Conservation (phyloP, 768 basidiomycete species). For the Favolaschia claudopus region DNA sequence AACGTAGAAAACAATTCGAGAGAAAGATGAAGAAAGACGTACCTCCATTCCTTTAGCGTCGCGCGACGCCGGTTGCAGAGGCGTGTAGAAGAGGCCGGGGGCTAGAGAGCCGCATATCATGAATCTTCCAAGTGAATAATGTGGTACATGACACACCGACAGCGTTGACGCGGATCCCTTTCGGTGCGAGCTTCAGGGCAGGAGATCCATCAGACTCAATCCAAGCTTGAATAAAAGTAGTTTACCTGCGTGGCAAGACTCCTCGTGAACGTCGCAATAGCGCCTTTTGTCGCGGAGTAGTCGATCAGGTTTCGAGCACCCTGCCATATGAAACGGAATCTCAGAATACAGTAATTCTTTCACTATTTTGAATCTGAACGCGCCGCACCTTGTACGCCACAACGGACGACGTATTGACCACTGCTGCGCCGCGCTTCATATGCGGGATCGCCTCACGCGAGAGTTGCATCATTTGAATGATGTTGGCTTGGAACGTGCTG, state of each 20-base stretch:
- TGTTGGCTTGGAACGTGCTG: constrained; percentile 64
- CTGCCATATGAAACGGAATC: no score
- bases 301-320: constrained; percentile 40
- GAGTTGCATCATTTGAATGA: constrained; percentile 65
- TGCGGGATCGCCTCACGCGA: constrained; percentile 65
- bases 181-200: constrained; percentile 54
- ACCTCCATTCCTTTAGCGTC: constrained; percentile 62
- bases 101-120: constrained; percentile 30
- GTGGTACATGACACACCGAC: constrained; percentile 34
- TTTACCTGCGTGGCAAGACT: constrained; percentile 55
- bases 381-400: constrained; percentile 57
- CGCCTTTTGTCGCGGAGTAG: constrained; percentile 68
- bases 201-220: not conserved
- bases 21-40: not conserved
- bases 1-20: not conserved
- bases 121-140: not conserved
- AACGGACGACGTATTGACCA: constrained; percentile 70
- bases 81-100: constrained; percentile 64
- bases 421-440: constrained; percentile 62
- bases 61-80: constrained; percentile 64
- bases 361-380: no score
- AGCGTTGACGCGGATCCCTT: constrained; percentile 64
- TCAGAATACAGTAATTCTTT: no score
- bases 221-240: not conserved
- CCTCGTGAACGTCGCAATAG: constrained; percentile 64